phyloP scores from a whole-genome alignment of 768 basidiomycete species.

The Trametes meyenii region DNA sequence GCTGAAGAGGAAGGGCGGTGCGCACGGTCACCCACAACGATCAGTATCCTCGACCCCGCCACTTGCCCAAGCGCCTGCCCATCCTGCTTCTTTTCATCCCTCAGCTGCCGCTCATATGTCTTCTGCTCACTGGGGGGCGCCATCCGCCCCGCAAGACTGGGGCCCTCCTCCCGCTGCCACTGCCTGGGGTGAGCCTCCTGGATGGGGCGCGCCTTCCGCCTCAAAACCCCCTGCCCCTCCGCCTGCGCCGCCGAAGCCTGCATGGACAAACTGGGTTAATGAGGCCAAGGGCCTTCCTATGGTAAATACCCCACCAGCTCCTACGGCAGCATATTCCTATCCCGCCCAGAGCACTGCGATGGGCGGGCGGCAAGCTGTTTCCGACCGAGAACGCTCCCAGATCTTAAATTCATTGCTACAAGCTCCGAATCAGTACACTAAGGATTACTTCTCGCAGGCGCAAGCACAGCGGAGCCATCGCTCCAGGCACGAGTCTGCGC shows the following conservation, averaged over 20 bases:
- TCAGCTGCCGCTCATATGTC: slow-evolving; percentile 15
- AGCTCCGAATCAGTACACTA: slow-evolving; percentile 24
- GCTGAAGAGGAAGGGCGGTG: slow-evolving; percentile 15
- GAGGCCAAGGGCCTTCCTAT: slow-evolving; percentile 20
- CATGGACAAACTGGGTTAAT: slow-evolving; percentile 26
- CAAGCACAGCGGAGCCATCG: slow-evolving; percentile 4
- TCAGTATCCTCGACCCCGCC: neutral
- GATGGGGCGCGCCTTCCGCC: slow-evolving; percentile 6
- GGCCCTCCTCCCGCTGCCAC: slow-evolving; percentile 1
- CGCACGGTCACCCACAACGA: slow-evolving; percentile 9
- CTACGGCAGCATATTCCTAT: slow-evolving; percentile 3
- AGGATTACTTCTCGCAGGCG: slow-evolving; percentile 25
- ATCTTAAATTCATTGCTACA: slow-evolving; percentile 22
- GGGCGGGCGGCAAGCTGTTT: slow-evolving; percentile 15
- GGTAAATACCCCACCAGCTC: slow-evolving; percentile 19
- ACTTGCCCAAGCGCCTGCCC: slow-evolving; percentile 13
- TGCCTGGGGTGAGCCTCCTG: slow-evolving; percentile 12
- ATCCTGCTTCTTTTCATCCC: slow-evolving; percentile 18
- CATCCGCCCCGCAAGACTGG: slow-evolving; percentile 8
- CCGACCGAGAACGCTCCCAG: slow-evolving; percentile 25
- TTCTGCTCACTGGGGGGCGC: slow-evolving; percentile 5
- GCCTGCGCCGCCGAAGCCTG: slow-evolving; percentile 10
- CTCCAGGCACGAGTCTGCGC: neutral
- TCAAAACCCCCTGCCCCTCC: slow-evolving; percentile 10
- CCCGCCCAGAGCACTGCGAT: slow-evolving; percentile 10